Percentiles rank a stretch among this genome's conserved stretches.
phyloP scores from a whole-genome alignment of 2,329 filamentous ascomycete genomes.

The Ceratocystis variospora region DNA sequence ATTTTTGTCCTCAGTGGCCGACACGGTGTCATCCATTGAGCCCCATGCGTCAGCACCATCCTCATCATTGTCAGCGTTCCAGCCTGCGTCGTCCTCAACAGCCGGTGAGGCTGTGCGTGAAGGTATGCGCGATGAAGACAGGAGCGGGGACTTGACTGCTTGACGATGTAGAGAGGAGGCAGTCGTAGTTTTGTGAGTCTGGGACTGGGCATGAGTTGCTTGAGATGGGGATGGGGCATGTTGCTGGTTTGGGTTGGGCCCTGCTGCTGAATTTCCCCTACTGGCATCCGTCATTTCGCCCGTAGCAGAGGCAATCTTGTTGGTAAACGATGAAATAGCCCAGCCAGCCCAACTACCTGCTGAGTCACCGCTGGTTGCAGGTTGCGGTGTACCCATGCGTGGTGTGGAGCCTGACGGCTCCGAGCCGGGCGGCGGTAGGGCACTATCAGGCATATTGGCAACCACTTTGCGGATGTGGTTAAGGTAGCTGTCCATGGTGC shows the following conservation, averaged over 20 bases:
- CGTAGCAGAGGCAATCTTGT: conserved; percentile 70
- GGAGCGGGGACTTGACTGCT: conserved; percentile 40
- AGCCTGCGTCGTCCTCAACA: conserved; percentile 34
- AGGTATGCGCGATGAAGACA: conserved; percentile 31
- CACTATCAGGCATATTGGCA: conserved; percentile 64
- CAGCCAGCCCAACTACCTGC: conserved; percentile 72
- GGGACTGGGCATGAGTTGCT: conserved; percentile 20
- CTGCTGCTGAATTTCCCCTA: conserved; percentile 21
- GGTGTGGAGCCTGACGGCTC: conserved; percentile 42
- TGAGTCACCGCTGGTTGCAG: conserved; percentile 29
- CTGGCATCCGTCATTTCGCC: conserved; percentile 65
- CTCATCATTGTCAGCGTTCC: conserved; percentile 28
- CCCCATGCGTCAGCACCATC: conserved; percentile 68
- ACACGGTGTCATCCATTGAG: conserved; percentile 44
- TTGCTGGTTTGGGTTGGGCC: conserved; percentile 24
- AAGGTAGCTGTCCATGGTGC: conserved; percentile 77
- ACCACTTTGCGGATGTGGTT: conserved; percentile 69
- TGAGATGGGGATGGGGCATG: conserved; percentile 29
- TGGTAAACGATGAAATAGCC: conserved; percentile 97
- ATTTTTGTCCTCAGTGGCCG: conserved; percentile 26
- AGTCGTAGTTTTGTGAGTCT: conserved; percentile 32
- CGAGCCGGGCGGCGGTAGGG: conserved; percentile 50
- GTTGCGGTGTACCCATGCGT: conserved; percentile 67
- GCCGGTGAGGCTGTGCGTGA: conserved; percentile 29
- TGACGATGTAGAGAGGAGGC: conserved; percentile 48